Percentiles rank a stretch among this genome's conserved stretches.
These are phyloP conservation scores for Scheffersomyces parashehatae DNA, from an alignment of 1,139 yeast species.

Conservation along the genomic window DNA sequence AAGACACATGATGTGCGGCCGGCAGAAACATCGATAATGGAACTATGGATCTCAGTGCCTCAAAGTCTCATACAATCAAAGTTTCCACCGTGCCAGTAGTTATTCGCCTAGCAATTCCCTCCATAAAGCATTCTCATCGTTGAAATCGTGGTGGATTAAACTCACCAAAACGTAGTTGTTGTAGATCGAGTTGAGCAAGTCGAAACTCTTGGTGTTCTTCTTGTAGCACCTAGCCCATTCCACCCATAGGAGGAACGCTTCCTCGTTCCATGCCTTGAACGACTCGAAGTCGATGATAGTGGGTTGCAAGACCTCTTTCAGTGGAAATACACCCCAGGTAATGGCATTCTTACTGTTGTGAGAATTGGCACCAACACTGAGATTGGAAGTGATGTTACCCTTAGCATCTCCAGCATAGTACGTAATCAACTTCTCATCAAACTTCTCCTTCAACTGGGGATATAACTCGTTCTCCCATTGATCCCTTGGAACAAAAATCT, in stretches of 20 bases:
- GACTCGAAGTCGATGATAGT: conserved; percentile 88
- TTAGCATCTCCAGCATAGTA: conserved; percentile 70
- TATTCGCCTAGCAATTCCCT: conserved; percentile 46
- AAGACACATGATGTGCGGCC: no score
- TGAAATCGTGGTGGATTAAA: conserved; percentile 81
- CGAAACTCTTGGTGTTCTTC: conserved; percentile 52
- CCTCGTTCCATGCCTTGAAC: conserved; percentile 91
- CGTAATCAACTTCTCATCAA: conserved; percentile 50
- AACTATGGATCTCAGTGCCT: no score
- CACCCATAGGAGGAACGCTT: conserved; percentile 85
- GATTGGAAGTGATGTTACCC: conserved; percentile 62
- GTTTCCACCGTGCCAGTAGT: conserved; percentile 17
- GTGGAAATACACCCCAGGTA: conserved; percentile 96
- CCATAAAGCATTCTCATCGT: conserved; percentile 79
- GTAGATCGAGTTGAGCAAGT: conserved; percentile 61
- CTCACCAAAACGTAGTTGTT: conserved; percentile 75
- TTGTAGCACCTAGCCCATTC: conserved; percentile 90
- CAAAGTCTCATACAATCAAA: conserved; percentile 2
- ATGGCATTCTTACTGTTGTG: conserved; percentile 63
- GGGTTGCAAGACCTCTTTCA: conserved; percentile 81
- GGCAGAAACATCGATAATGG: no score
- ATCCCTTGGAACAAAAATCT: conserved; percentile 69
- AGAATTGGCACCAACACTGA: conserved; percentile 33
- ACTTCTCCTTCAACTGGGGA: conserved; percentile 49
- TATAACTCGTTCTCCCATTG: conserved; percentile 61